Base-by-base conservation (phyloP, 495 filamentous ascomycete species). In the Trichoderma asperelloides region DNA sequence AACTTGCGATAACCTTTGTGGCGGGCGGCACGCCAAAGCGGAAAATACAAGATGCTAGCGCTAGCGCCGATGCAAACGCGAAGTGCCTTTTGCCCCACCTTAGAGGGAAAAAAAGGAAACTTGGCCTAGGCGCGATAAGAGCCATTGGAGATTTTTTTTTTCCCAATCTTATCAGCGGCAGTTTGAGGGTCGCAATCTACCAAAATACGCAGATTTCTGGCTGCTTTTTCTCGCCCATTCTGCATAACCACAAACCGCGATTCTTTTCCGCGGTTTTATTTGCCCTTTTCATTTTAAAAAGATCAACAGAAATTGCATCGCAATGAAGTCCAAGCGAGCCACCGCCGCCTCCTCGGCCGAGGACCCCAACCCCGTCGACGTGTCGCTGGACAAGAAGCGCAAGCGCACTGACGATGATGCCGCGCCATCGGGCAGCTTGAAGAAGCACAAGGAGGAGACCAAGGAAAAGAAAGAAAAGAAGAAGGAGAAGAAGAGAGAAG, bases 401-500 rank as follows among this genome's bases (percentile, higher is more conserved):
- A 66, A 69, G 62, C 75, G 75, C 71, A 43, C 69, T 27, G 74
- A 76, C 18, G 76, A 74, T 23, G 75, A 76, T 67, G 70, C 70
- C 68, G 71, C 63, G 57, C 70, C 65, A 9, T 28, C 28, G n/a
- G 66, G 55, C 47, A 49, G 65, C 18, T 47, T 43, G 41, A 65
- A 51, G 41, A 66, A 68, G 63, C 33, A 27, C 41, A 69, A 70
- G 37, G 72, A 71, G 43, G 68, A 68, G 13, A 71, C 75, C 67
- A 78, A 78, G 60, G 75, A 75, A 27, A 81, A 80, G 69, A 79
- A 78, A 68, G 71, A 71, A 55, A 74, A 79, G 60, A 72, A 68
- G 63, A 47, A 33, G 43, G 68, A 70, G 37, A 72, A 71, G 39
- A 68, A 68, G 18, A 73, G 77, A 68, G 76, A 78, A 47, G 75